Percentiles rank a stretch among this genome's conserved stretches.
phyloP scores from a whole-genome alignment of 2,329 filamentous ascomycete genomes.

The Monosporascus sp. region DNA sequence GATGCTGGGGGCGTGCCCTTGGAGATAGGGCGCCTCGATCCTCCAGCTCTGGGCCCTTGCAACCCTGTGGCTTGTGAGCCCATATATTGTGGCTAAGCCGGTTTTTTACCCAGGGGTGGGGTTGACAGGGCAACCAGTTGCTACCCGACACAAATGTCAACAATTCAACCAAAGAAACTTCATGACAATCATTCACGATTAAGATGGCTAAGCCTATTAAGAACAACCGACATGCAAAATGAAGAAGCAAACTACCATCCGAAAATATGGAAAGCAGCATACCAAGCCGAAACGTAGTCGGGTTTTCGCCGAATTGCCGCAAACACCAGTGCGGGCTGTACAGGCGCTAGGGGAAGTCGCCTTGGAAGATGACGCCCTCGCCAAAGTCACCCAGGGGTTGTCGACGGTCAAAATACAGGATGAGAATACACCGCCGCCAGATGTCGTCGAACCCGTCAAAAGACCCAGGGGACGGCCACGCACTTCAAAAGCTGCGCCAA shows the following conservation, averaged over 20 bases:
- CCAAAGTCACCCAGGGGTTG: constrained; percentile 29
- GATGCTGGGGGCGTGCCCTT: too few relatives aligned
- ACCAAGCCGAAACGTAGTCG: constrained; percentile 43
- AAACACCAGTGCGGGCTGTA: constrained; percentile 38
- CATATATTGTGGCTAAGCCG: background rate
- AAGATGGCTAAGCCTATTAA: background rate
- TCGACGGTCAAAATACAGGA: constrained; percentile 21
- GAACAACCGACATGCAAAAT: constrained; percentile 27
- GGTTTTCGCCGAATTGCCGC: constrained; percentile 47
- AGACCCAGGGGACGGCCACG: constrained; percentile 16
- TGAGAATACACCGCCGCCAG: constrained; percentile 12
- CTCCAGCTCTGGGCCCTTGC: background rate
- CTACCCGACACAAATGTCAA: background rate
- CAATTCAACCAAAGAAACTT: background rate
- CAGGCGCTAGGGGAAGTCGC: constrained; percentile 8
- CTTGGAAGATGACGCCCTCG: constrained; percentile 20
- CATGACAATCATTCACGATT: background rate
- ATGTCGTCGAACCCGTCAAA: constrained; percentile 7
- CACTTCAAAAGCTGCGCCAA: constrained; percentile 7
- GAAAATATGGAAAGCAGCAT: constrained; percentile 48
- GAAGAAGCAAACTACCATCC: constrained; percentile 37
- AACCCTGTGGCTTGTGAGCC: background rate
- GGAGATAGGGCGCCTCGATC: too few relatives aligned
- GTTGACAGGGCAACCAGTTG: background rate
- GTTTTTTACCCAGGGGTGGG: background rate